A percentile compares a stretch with the other conserved stretches of the same genome.
These are phyloP conservation scores for Canariomyces notabilis DNA, from an alignment of 2,329 filamentous ascomycete species.

Conservation along the genomic window DNA sequence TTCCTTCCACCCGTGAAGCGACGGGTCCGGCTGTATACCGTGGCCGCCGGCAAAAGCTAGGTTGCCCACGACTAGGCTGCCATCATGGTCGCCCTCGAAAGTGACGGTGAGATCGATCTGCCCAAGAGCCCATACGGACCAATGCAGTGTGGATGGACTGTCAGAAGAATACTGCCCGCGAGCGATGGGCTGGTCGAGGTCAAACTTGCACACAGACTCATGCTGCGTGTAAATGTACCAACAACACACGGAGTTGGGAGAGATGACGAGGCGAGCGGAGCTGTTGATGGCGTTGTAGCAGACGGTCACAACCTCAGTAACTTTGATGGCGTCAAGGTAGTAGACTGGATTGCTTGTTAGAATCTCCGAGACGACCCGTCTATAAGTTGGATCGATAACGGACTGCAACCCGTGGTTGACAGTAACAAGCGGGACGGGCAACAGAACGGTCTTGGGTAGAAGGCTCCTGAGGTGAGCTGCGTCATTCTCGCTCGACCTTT, in stretches of 20 bases:
- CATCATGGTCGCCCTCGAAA: background rate
- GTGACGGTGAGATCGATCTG: background rate
- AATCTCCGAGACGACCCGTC: background rate
- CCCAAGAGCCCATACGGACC: conserved; percentile 16
- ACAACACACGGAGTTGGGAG: background rate
- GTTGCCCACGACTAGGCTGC: background rate
- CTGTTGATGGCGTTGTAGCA: conserved; percentile 15
- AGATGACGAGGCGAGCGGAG: conserved; percentile 17
- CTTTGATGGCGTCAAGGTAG: conserved; percentile 18
- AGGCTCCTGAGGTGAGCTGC: conserved; percentile 8
- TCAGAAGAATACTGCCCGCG: conserved; percentile 6
- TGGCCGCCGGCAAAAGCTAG: background rate
- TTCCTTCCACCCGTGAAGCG: conserved; percentile 8
- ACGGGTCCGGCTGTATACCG: background rate
- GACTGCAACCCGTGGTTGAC: background rate
- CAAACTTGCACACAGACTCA: conserved; percentile 8
- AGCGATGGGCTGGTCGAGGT: conserved; percentile 10
- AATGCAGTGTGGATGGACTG: background rate
- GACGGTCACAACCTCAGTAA: conserved; percentile 17
- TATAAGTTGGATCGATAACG: background rate
- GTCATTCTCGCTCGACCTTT: conserved; percentile 5
- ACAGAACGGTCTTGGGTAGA: background rate
- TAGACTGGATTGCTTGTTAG: conserved; percentile 1
- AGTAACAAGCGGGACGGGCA: background rate
- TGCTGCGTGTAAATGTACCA: conserved; percentile 16